A percentile compares a stretch with the other conserved stretches of the same genome.
phyloP scores from a whole-genome alignment of 2,329 filamentous ascomycete genomes.

The Aspergillus awamori region DNA sequence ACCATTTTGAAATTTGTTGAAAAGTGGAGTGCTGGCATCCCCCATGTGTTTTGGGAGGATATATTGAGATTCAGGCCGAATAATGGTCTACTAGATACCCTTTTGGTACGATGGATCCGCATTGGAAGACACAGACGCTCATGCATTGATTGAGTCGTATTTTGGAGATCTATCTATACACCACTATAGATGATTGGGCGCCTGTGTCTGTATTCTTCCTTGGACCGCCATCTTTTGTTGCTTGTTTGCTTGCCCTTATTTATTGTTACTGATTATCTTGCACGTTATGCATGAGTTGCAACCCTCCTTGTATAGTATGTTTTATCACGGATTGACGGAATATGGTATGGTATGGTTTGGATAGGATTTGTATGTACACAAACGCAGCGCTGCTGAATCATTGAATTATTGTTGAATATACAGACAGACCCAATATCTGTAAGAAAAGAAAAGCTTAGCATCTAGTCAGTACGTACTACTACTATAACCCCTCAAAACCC shows the following conservation, averaged over 20 bases:
- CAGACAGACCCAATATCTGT: too few relatives aligned
- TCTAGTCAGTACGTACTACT: constrained; percentile 6
- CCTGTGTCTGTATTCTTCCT: neutral
- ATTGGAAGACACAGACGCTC: neutral
- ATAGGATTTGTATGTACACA: constrained; percentile 7
- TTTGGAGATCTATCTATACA: neutral
- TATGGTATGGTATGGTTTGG: constrained; percentile 8
- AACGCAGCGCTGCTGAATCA: neutral
- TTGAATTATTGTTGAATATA: too few relatives aligned
- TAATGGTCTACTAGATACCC: constrained; percentile 14
- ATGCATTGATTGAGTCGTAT: neutral
- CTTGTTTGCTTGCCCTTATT: constrained; percentile 6
- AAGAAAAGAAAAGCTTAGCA: too few relatives aligned
- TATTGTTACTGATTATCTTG: neutral
- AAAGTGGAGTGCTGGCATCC: neutral
- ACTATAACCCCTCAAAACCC: constrained; percentile 21
- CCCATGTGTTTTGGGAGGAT: neutral
- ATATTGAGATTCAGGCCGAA: neutral
- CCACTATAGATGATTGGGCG: neutral
- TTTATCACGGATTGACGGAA: constrained; percentile 10
- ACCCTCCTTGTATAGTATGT: constrained; percentile 15
- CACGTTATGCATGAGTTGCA: neutral
- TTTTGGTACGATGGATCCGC: constrained; percentile 6
- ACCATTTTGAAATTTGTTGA: neutral
- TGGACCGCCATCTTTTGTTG: neutral